phyloP scores from a whole-genome alignment of 441 rosid species.

The Adansonia grandidieri region DNA sequence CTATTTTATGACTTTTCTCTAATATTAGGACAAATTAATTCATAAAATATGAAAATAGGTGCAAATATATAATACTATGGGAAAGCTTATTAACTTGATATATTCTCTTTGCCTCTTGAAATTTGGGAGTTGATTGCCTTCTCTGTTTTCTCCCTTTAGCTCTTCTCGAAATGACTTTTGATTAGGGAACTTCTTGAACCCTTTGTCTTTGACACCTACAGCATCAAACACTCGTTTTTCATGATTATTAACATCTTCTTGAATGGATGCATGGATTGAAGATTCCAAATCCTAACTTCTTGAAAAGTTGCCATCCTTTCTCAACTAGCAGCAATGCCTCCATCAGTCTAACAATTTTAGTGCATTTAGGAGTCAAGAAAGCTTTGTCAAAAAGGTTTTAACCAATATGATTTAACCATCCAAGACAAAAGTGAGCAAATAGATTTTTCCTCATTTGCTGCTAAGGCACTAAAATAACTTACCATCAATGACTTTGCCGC shows the following conservation, averaged over 20 bases:
- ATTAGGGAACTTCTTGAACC: not conserved
- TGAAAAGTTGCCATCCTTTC: not conserved
- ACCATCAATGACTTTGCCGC: not conserved
- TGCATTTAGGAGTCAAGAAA: not conserved
- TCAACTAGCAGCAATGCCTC: constrained; percentile 14
- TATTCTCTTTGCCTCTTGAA: not conserved
- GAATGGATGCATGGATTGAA: not conserved
- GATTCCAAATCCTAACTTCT: too few species aligned
- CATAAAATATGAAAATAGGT: not conserved
- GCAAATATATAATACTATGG: not conserved
- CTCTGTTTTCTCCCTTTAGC: not conserved
- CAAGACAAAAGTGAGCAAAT: not conserved
- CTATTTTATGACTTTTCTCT: not conserved
- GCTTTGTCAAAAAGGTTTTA: not conserved
- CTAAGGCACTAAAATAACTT: not conserved
- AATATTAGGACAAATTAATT: not conserved
- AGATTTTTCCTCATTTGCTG: not conserved
- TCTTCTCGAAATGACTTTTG: not conserved
- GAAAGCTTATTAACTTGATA: not conserved
- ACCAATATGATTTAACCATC: constrained; percentile 10
- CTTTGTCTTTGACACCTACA: not conserved
- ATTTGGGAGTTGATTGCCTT: not conserved
- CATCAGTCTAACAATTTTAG: not conserved
- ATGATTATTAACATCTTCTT: not conserved
- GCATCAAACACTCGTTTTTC: not conserved